phyloP scores from a whole-genome alignment of 169 alveolate genomes.

The Ichthyophthirius multifiliis region DNA sequence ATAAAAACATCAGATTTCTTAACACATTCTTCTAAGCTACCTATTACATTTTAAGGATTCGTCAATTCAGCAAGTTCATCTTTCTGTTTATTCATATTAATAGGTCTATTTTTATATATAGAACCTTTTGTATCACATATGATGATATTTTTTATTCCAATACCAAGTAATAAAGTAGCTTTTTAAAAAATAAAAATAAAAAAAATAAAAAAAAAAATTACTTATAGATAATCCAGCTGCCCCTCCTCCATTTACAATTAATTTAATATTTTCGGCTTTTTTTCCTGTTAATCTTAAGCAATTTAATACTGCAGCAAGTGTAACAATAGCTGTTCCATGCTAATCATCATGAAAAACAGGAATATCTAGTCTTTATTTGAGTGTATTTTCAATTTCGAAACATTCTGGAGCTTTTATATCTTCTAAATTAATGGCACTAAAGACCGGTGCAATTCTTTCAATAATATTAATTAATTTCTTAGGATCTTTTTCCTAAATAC shows the following conservation, averaged over 20 bases:
- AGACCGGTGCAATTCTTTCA: conserved; percentile 51
- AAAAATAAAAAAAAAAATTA: neutral
- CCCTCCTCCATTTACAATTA: conserved; percentile 63
- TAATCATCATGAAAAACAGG: conserved; percentile 76
- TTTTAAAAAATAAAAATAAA: neutral
- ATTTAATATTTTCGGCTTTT: conserved; percentile 32
- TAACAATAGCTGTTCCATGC: conserved; percentile 76
- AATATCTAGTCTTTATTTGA: conserved; percentile 32
- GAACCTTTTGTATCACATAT: conserved; percentile 62
- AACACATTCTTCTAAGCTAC: conserved; percentile 53
- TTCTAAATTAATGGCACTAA: conserved; percentile 68
- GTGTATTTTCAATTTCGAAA: conserved; percentile 52
- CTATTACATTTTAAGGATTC: conserved; percentile 18
- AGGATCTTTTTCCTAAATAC: conserved; percentile 57
- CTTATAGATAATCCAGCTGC: conserved; percentile 60
- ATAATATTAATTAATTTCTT: conserved; percentile 49
- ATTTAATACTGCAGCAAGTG: conserved; percentile 58
- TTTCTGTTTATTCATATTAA: conserved; percentile 55
- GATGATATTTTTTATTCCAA: conserved; percentile 41
- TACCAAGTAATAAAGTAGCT: conserved; percentile 14
- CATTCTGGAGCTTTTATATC: conserved; percentile 67
- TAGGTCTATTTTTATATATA: conserved; percentile 63
- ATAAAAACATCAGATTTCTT: conserved; percentile 61
- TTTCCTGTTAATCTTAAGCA: conserved; percentile 32
- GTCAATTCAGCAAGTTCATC: conserved; percentile 44